A percentile compares a stretch with the other conserved stretches of the same genome.
Conservation (phyloP, 2,329 filamentous ascomycete species). For the Torrubiellomyces zombiae region DNA sequence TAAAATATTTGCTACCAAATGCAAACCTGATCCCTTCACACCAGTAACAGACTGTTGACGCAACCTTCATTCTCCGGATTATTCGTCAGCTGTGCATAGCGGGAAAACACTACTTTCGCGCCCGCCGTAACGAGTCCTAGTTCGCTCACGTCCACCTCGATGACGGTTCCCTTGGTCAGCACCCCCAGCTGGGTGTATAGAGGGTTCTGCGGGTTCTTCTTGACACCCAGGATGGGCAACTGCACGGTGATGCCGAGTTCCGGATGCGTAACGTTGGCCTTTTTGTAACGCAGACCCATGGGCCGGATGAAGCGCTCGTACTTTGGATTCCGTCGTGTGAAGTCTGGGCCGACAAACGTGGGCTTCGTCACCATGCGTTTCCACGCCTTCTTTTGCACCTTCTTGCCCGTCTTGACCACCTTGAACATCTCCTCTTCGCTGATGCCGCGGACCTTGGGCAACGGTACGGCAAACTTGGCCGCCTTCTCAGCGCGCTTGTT, state of each 20-base stretch:
- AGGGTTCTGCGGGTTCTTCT: constrained; percentile 62
- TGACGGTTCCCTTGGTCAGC: constrained; percentile 60
- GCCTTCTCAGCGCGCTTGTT: constrained; percentile 90
- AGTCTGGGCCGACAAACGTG: constrained; percentile 73
- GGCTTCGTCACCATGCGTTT: constrained; percentile 49
- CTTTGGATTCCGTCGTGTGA: constrained; percentile 77
- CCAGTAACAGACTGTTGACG: constrained; percentile 22
- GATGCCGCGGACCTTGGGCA: constrained; percentile 85
- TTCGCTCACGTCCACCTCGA: constrained; percentile 89
- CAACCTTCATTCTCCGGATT: constrained; percentile 31
- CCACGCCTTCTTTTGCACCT: constrained; percentile 72
- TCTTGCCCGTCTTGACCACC: constrained; percentile 91
- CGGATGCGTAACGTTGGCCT: constrained; percentile 47
- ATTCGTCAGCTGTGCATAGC: constrained; percentile 44
- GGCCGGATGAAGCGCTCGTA: constrained; percentile 40
- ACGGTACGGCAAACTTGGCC: constrained; percentile 76
- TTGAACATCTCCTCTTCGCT: constrained; percentile 96
- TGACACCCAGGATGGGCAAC: constrained; percentile 55
- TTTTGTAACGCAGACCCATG: constrained; percentile 34
- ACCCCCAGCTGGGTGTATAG: constrained; percentile 89
- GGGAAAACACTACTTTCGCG: constrained; percentile 87
- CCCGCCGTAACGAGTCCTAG: constrained; percentile 77
- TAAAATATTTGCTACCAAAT: constrained; percentile 2
- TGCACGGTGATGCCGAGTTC: constrained; percentile 79
- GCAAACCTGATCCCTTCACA: constrained; percentile 7